Base-by-base conservation (phyloP, 2,329 filamentous ascomycete species). In the Fusarium sp. region DNA sequence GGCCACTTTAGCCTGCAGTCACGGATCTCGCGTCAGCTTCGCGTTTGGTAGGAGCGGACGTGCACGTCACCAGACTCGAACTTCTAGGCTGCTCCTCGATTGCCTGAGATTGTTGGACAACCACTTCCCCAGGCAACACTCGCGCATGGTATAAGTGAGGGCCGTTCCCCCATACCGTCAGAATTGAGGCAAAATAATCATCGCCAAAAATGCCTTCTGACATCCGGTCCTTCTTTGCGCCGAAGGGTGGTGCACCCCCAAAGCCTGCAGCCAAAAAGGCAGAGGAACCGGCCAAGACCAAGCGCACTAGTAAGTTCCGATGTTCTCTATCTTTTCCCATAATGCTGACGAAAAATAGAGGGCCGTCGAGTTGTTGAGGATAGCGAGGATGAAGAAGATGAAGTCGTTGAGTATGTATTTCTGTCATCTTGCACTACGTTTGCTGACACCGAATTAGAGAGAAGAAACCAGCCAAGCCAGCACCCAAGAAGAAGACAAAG, bases 221-320 rank as follows among this genome's bases (percentile, higher is more conserved):
- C 84, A 98, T 98, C 79, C 90, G 95, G 80, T 95, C 88, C 78
- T 98, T 98, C 84, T 98, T 98, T 86, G 91, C 93, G 65, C 91
- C 93, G 70, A 95, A 95, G 82, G 90, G 91, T 61, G 88, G 89
- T 77, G 85, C 88, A 52, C 85, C 88, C 18, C 83, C 87, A 57
- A 87, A 89, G 76, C 84, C 86, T 38, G 77, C 83, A 13, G 76
- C 84, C 4, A 87, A 86, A 80, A 86, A 88, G 78, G 80, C 80
- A 45, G 86, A 86, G 66, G 84, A 85, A 60, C 75, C 86, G 16
- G 69, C 82, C 58, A 86, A 87, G 70, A 85, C 82, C 70, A 83
- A 85, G 70, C 84, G 87, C 71, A 79, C 81, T 70, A 89, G 86
- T 88, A 78, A 63, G 86, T 79, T 63, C 7, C 27, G 40, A 59